Percentiles rank a stretch among this genome's conserved stretches.
Conservation (phyloP, 129 eudicot species). For the Saussurea involucrata region DNA sequence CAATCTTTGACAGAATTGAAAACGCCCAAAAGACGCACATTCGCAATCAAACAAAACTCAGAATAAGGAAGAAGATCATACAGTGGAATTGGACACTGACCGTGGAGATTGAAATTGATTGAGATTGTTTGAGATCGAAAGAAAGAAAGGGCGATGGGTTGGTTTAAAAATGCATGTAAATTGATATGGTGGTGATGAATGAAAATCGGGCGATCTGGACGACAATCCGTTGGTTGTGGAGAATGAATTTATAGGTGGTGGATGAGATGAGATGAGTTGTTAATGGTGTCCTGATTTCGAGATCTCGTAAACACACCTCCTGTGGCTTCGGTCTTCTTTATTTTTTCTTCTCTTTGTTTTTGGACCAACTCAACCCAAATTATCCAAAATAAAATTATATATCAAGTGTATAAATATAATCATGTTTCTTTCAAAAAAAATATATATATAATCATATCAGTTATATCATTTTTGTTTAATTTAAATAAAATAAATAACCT, state of each 20-base stretch:
- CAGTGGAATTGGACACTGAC: background rate
- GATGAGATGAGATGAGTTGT: background rate
- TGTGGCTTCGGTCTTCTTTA: conserved; percentile 4
- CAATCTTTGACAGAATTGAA: background rate
- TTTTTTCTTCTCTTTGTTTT: background rate
- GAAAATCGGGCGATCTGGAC: conserved; percentile 30
- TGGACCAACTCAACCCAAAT: background rate
- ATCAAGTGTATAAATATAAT: too few relatives aligned
- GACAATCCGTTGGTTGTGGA: conserved; percentile 14
- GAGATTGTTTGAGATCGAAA: background rate
- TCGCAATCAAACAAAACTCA: background rate
- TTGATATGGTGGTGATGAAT: conserved; percentile 19
- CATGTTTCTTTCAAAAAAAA: too few relatives aligned
- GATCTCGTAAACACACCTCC: background rate
- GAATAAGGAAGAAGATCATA: background rate
- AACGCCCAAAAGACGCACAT: background rate
- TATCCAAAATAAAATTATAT: too few relatives aligned
- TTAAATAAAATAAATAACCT: too few relatives aligned
- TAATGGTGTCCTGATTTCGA: background rate
- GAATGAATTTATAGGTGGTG: background rate
- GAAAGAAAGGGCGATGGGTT: conserved; percentile 16
- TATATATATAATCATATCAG: background rate
- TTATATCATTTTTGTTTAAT: too few relatives aligned
- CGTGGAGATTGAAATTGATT: background rate
- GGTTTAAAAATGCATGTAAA: conserved; percentile 18